Evolutionary conservation across 2,329 filamentous ascomycete species (phyloP).

Genomic region (Conoideocrella luteorostrata): DNA sequence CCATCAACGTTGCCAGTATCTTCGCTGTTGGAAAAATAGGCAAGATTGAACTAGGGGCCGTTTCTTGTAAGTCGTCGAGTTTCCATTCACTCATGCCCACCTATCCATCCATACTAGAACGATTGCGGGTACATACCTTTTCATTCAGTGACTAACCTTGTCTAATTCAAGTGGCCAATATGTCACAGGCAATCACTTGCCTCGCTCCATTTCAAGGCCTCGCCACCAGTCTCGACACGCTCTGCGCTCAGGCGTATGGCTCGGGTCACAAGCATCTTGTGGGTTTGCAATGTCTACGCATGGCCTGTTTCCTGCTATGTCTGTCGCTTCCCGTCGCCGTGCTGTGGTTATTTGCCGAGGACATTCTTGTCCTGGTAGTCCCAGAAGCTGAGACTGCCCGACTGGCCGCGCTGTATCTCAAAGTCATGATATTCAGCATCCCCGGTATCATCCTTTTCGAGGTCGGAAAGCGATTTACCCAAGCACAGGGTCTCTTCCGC

Average conservation of each 20-base stretch:
- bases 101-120: background rate
- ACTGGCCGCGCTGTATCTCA: conserved; percentile 67
- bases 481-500: conserved; percentile 75
- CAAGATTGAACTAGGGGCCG: conserved; percentile 47
- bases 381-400: conserved; percentile 53
- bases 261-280: conserved; percentile 86
- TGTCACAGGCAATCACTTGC: conserved; percentile 75
- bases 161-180: conserved; percentile 55
- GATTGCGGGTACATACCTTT: too few relatives aligned
- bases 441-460: conserved; percentile 75
- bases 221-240: conserved; percentile 82
- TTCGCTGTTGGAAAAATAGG: conserved; percentile 74
- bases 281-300: conserved; percentile 72
- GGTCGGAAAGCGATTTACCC: conserved; percentile 71
- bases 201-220: conserved; percentile 77
- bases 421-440: conserved; percentile 64
- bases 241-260: conserved; percentile 91
- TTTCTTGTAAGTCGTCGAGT: conserved; percentile 37
- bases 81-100: too few relatives aligned
- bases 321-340: conserved; percentile 66
- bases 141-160: too few relatives aligned
- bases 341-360: conserved; percentile 63
- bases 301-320: conserved; percentile 69
- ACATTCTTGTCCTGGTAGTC: conserved; percentile 48
- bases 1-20: conserved; percentile 73